Evolutionary conservation across 345 rosid genomes (phyloP).

Genomic region (Tarenaya hassleriana): DNA sequence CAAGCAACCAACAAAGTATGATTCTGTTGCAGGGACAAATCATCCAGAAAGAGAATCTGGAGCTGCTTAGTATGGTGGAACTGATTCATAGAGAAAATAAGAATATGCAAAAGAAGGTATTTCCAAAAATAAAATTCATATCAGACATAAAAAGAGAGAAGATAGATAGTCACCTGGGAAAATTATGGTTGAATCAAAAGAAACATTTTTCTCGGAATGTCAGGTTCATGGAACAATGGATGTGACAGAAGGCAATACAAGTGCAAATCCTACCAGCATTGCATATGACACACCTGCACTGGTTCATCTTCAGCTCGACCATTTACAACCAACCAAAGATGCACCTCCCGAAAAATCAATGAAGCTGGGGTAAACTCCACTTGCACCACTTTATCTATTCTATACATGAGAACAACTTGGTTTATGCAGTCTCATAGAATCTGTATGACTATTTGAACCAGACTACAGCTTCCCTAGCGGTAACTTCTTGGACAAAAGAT

Average conservation of each 20-base stretch:
- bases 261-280: conserved; percentile 12
- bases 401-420: conserved; percentile 3
- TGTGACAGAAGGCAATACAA: conserved; percentile 16
- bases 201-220: neutral
- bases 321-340: conserved; percentile 15
- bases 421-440: conserved; percentile 1
- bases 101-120: conserved; percentile 39
- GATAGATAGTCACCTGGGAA: neutral
- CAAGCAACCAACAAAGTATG: conserved; percentile 3
- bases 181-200: neutral
- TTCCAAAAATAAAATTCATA: neutral
- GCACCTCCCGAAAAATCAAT: conserved; percentile 13
- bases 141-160: neutral
- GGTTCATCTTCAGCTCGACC: conserved; percentile 17
- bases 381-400: neutral
- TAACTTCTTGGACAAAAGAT: conserved; percentile 4
- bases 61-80: conserved; percentile 44
- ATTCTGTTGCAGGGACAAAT: conserved; percentile 46
- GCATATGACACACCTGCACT: conserved; percentile 5
- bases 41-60: conserved; percentile 52
- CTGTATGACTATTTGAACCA: conserved; percentile 15
- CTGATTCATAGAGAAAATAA: conserved; percentile 44
- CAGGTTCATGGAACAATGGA: conserved; percentile 18
- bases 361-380: conserved; percentile 20
- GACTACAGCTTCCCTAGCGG: conserved; percentile 25